Conservation (phyloP, 148 eudicot genomes). For the Bassia scoparia region DNA sequence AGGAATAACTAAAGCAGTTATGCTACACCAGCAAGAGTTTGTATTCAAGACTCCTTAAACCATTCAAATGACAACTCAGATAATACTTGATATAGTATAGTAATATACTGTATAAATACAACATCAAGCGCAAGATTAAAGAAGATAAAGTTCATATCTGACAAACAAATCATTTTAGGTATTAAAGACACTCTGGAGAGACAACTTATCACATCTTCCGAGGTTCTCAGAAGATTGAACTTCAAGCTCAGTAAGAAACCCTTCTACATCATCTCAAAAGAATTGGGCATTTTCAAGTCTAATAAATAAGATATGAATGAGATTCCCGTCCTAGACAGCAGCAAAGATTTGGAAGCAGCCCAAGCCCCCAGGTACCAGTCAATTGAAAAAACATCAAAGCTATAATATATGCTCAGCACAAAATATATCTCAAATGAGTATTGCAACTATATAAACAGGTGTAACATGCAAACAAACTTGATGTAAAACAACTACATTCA, state of each 20-base stretch:
- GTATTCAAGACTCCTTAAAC: background rate
- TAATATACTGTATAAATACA: no score
- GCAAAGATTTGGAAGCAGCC: background rate
- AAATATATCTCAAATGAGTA: background rate
- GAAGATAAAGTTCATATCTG: background rate
- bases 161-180: background rate
- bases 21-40: no score
- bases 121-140: background rate
- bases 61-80: conserved; percentile 2
- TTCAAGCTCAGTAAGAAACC: background rate
- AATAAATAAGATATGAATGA: background rate
- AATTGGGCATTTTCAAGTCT: background rate
- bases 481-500: background rate
- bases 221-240: background rate
- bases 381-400: background rate
- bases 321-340: background rate
- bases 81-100: background rate
- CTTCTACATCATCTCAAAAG: background rate
- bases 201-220: background rate
- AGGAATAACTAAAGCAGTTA: no score
- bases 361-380: background rate
- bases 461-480: background rate
- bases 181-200: background rate
- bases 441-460: background rate
- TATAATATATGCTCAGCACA: background rate